Evolutionary conservation across 2,329 filamentous ascomycete species (phyloP).

Genomic region (Ophiocordyceps camponoti-floridani): DNA sequence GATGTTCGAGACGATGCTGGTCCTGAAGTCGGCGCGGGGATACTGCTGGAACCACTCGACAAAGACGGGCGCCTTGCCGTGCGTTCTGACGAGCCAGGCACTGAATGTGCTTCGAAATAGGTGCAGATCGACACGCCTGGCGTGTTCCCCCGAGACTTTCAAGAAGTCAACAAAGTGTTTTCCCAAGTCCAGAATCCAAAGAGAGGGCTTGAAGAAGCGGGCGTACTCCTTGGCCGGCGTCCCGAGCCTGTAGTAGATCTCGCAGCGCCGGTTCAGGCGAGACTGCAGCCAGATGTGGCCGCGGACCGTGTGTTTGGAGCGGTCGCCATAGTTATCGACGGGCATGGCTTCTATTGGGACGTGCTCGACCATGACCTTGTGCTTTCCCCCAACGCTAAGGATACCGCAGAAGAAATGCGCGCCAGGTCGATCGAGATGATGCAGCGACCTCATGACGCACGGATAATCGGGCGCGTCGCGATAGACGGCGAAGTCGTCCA

Average conservation of each 20-base stretch:
- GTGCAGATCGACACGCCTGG: slow-evolving; percentile 24
- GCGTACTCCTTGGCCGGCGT: slow-evolving; percentile 40
- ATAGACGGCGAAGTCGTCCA: slow-evolving; percentile 43
- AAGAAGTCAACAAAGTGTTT: slow-evolving; percentile 60
- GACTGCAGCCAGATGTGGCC: slow-evolving; percentile 49
- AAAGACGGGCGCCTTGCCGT: slow-evolving; percentile 24
- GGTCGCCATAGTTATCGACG: slow-evolving; percentile 44
- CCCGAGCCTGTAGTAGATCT: slow-evolving; percentile 46
- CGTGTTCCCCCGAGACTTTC: slow-evolving; percentile 11
- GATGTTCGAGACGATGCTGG: slow-evolving; percentile 38
- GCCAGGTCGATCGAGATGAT: slow-evolving; percentile 26
- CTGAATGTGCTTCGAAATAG: slow-evolving; percentile 41
- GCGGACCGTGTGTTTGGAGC: slow-evolving; percentile 25
- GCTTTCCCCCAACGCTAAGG: slow-evolving; percentile 27
- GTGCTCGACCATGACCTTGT: slow-evolving; percentile 29
- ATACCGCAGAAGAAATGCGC: slow-evolving; percentile 42
- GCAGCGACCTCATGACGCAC: slow-evolving; percentile 34
- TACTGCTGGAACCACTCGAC: slow-evolving; percentile 34
- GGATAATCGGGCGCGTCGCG: slow-evolving; percentile 15
- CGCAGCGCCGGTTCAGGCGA: slow-evolving; percentile 14
- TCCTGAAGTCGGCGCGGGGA: slow-evolving; percentile 40
- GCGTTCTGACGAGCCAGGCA: slow-evolving; percentile 31
- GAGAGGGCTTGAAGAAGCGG: slow-evolving; percentile 42
- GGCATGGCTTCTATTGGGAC: slow-evolving; percentile 41
- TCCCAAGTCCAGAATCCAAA: slow-evolving; percentile 52